Evolutionary conservation across 1,284 basidiomycete species (phyloP), one percentile per base, ranked within the genome.

Genomic region (Microbotryum scabiosae): DNA sequence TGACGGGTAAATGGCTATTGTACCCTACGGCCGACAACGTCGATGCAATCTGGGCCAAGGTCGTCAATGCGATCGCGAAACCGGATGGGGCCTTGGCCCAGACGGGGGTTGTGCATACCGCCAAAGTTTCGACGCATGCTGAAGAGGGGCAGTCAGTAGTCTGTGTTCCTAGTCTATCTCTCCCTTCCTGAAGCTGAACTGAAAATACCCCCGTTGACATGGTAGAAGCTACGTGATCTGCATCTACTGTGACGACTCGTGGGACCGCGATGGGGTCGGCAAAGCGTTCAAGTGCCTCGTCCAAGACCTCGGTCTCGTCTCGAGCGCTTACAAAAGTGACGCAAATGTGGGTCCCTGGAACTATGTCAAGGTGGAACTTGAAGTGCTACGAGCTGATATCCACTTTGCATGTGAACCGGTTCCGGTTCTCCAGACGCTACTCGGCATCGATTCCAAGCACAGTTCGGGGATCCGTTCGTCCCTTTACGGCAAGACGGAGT

Each of bases 381-480:
- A 7, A 30, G 7, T 30, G 8, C 30, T 30, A 30, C 30, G 30
- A 9, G 30, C 30, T 30, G 30, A 30, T 30, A 8, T 30, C 30
- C 30, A 30, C 30, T 9, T 30, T 30, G 30, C 1, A 9, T 30
- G 30, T 30, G 30, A 30, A 30, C 30, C 30, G 30, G 7, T 30
- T 45, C 36, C 23, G 3, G 7, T 30, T 45, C 36, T 16, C 1
- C 46, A 60, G 66, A 76, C 75, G 0, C 26, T 71, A 2, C 70
- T 74, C 30, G 73, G 72, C 1, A 73, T 77, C 55, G 74, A 75
- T 59, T 74, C 73, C n/a, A 73, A 73, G 47, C 76, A 77, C 49
- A 63, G 71, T 4, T 71, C 69, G 21, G 69, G 70, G 32, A 66
- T 76, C 50, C 65, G 72, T 3, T 73, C 73, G 18, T 70, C 67